phyloP scores from a whole-genome alignment of 108 stramenopile genomes.

The Stephanodiscus minutulus region DNA sequence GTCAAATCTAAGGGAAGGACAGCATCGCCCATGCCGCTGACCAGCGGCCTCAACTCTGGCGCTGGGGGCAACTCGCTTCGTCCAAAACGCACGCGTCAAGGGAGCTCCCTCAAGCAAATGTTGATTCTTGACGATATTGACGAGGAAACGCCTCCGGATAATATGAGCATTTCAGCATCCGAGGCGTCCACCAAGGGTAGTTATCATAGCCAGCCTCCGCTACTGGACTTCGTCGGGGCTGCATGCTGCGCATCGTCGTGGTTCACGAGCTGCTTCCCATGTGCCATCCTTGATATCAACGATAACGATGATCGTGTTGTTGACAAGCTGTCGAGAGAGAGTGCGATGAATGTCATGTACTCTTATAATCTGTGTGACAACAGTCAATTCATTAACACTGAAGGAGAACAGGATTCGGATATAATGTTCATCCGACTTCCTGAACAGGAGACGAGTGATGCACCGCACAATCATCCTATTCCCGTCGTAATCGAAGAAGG shows the following conservation, averaged over 20 bases:
- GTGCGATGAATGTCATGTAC: slow-evolving; percentile 53
- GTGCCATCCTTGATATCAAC: slow-evolving; percentile 44
- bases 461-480: too few relatives aligned
- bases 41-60: neutral
- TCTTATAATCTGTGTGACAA: neutral
- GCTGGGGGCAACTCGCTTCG: neutral
- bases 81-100: neutral
- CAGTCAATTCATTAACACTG: neutral
- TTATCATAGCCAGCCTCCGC: slow-evolving; percentile 24
- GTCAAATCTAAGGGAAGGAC: neutral
- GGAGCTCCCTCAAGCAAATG: neutral
- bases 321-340: slow-evolving; percentile 24
- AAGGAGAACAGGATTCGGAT: neutral
- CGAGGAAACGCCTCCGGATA: slow-evolving; percentile 1
- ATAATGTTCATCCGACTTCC: neutral
- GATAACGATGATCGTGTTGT: slow-evolving; percentile 31
- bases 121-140: neutral
- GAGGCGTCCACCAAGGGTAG: slow-evolving; percentile 28
- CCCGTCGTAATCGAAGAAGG: too few relatives aligned
- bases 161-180: slow-evolving; percentile 29
- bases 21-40: slow-evolving; percentile 3
- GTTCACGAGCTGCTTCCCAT: slow-evolving; percentile 48
- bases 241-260: slow-evolving; percentile 37
- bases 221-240: slow-evolving; percentile 36
- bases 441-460: too few relatives aligned